These are phyloP conservation scores for Nothophytophthora sp. DNA, from an alignment of 352 stramenopile genomes.

Conservation along the genomic window DNA sequence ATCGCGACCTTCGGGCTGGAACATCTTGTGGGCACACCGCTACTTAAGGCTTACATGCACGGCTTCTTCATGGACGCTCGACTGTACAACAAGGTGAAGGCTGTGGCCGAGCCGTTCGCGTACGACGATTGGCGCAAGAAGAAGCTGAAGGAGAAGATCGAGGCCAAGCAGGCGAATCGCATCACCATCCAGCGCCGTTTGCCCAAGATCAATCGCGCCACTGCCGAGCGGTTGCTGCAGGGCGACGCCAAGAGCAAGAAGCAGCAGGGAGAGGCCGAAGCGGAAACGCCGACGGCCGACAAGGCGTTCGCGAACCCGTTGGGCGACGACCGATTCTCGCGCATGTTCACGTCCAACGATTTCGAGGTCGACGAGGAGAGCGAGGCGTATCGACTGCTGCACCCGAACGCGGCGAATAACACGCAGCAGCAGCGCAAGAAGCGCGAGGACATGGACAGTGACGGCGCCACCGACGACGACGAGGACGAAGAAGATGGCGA, in stretches of 20 bases:
- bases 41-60: conserved; percentile 99
- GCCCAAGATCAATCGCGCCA: conserved; percentile 90
- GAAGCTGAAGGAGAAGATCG: conserved; percentile 94
- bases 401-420: conserved; percentile 90
- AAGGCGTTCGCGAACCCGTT: conserved; percentile 78
- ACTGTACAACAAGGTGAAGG: conserved; percentile 97
- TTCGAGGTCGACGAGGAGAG: conserved; percentile 98
- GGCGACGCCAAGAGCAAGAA: conserved; percentile 76
- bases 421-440: conserved; percentile 73
- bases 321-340: conserved; percentile 96
- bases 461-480: conserved; percentile 71
- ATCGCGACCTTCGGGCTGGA: conserved; percentile 96
- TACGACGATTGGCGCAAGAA: conserved; percentile 98
- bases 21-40: conserved; percentile 96
- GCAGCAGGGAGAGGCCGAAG: conserved; percentile 30
- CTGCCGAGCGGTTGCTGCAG: conserved; percentile 85
- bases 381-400: conserved; percentile 95
- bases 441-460: conserved; percentile 92
- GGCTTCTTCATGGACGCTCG: conserved; percentile 99
- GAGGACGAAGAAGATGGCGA: conserved; percentile 55
- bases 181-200: conserved; percentile 90
- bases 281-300: conserved; percentile 19
- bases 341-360: conserved; percentile 97
- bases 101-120: conserved; percentile 96
- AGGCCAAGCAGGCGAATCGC: conserved; percentile 88